A percentile compares a stretch with the other conserved stretches of the same genome.
Evolutionary conservation across 495 filamentous ascomycete species (phyloP).

Genomic region (Daldinia childiae): DNA sequence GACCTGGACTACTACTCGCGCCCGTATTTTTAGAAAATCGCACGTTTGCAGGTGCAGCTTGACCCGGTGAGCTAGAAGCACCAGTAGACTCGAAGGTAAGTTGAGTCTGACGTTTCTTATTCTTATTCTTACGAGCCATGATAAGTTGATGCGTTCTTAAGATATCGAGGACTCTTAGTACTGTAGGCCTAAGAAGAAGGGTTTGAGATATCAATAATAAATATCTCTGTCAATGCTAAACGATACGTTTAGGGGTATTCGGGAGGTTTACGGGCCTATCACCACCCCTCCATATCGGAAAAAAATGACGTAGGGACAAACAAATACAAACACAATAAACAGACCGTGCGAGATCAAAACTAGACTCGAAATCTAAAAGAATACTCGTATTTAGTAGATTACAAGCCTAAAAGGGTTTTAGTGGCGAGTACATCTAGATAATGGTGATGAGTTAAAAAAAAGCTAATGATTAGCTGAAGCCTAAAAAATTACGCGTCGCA

Average conservation of each 20-base stretch:
- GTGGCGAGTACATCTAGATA: not conserved
- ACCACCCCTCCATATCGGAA: not conserved
- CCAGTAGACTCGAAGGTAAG: constrained; percentile 41
- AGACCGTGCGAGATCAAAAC: no score
- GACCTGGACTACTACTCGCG: constrained; percentile 20
- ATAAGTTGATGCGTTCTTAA: not conserved
- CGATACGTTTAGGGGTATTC: not conserved
- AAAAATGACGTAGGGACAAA: not conserved
- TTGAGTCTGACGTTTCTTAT: constrained; percentile 39
- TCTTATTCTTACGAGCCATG: constrained; percentile 46
- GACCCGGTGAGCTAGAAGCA: constrained; percentile 13
- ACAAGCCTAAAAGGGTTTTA: no score
- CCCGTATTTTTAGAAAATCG: constrained; percentile 19
- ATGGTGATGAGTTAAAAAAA: not conserved
- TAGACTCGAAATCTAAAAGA: no score
- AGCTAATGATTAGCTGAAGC: not conserved
- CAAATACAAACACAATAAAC: not conserved
- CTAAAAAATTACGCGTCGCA: constrained; percentile 4
- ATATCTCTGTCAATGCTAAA: not conserved
- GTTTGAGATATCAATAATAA: not conserved
- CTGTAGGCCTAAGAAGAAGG: not conserved
- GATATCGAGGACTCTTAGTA: not conserved
- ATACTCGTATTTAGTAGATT: no score
- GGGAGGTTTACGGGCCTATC: not conserved
- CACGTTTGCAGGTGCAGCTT: constrained; percentile 33